These are phyloP conservation scores for Blastobotrys terrestris DNA, from an alignment of 805 yeast genomes.

Conservation along the genomic window DNA sequence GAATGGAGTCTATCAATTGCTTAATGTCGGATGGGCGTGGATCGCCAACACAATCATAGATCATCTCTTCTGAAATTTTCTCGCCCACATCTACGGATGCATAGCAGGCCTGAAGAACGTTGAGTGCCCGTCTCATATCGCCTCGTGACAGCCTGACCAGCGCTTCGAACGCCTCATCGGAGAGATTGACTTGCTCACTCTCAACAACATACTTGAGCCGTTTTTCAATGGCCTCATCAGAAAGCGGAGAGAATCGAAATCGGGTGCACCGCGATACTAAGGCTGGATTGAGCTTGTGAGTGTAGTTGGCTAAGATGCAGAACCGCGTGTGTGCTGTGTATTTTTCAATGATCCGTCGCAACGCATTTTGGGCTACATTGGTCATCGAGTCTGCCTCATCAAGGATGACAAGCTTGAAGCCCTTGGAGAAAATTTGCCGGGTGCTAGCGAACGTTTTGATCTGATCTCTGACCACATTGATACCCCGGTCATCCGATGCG, in stretches of 20 bases:
- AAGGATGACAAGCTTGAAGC: conserved; percentile 83
- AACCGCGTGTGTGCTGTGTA: conserved; percentile 93
- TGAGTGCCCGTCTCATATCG: conserved; percentile 93
- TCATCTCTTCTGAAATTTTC: conserved; percentile 63
- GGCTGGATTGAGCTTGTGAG: conserved; percentile 94
- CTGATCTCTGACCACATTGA: conserved; percentile 95
- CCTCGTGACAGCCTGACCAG: conserved; percentile 75
- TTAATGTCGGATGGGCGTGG: conserved; percentile 87
- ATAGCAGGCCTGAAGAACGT: conserved; percentile 89
- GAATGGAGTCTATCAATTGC: conserved; percentile 63
- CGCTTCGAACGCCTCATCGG: conserved; percentile 55
- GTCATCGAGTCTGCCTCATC: conserved; percentile 99
- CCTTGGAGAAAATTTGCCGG: conserved; percentile 72
- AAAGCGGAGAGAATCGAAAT: conserved; percentile 83
- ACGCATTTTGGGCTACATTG: conserved; percentile 89
- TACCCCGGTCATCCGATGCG: conserved; percentile 97
- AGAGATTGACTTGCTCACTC: conserved; percentile 56
- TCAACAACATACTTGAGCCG: conserved; percentile 65
- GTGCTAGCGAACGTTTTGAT: conserved; percentile 95
- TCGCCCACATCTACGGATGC: conserved; percentile 56
- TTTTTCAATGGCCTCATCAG: conserved; percentile 57
- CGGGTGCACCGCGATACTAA: conserved; percentile 90
- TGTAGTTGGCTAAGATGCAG: conserved; percentile 91
- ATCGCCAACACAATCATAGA: conserved; percentile 92
- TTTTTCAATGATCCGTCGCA: conserved; percentile 89